Evolutionary conservation across 345 rosid genomes (phyloP).

Genomic region (Rhodomyrtus tomentosa): DNA sequence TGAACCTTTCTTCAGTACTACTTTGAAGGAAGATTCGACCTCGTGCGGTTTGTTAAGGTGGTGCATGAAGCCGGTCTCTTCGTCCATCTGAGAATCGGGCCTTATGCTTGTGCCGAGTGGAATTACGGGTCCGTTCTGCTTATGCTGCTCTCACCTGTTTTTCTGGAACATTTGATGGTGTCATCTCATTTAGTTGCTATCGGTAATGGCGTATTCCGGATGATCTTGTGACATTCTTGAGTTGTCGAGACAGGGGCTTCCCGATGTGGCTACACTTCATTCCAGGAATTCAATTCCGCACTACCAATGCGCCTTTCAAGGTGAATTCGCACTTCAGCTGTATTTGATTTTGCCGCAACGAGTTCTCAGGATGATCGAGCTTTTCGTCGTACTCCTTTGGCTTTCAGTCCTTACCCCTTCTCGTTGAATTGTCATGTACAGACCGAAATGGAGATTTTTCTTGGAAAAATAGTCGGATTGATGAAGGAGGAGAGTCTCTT

Average conservation of each 20-base stretch:
- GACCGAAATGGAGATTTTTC: slow-evolving; percentile 42
- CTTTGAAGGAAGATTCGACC: slow-evolving; percentile 59
- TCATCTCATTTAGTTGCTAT: neutral
- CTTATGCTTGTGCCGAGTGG: slow-evolving; percentile 80
- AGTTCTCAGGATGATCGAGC: neutral
- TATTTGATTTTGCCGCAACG: neutral
- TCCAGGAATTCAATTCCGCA: slow-evolving; percentile 61
- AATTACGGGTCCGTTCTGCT: slow-evolving; percentile 40
- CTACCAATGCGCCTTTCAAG: slow-evolving; percentile 36
- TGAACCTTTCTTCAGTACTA: slow-evolving; percentile 24
- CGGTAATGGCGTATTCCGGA: neutral
- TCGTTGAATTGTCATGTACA: slow-evolving; percentile 1
- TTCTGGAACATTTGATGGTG: neutral
- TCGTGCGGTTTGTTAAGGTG: slow-evolving; percentile 44
- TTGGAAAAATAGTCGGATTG: slow-evolving; percentile 34
- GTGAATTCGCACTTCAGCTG: slow-evolving; percentile 6
- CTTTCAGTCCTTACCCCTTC: neutral
- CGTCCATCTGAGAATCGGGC: slow-evolving; percentile 61
- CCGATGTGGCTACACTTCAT: slow-evolving; percentile 68
- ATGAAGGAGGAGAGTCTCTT: slow-evolving; percentile 50
- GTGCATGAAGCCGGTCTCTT: slow-evolving; percentile 54
- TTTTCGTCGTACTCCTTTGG: neutral
- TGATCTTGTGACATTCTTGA: neutral
- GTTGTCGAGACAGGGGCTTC: slow-evolving; percentile 35
- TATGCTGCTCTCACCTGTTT: neutral